Base-by-base conservation (phyloP, 257 asterid species). In the Solanum commersonii region DNA sequence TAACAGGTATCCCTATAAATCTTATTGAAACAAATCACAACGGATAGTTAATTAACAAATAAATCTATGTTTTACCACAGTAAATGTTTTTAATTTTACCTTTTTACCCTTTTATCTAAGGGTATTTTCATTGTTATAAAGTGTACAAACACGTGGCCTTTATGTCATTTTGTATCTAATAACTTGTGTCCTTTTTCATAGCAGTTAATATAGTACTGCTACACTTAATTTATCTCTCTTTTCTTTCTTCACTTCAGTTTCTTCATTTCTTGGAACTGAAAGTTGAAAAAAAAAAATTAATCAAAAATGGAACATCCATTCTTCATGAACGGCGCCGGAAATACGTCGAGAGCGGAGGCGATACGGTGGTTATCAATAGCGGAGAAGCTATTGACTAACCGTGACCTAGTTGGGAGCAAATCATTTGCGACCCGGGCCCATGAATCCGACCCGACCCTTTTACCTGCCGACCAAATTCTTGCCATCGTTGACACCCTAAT, bases 401-500 rank as follows among this genome's bases (percentile, higher is more conserved):
- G 99, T 59, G 98, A 97, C 91, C 90, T 95, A 2, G 84, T 95
- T 40, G 98, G 98, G 0, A 91, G 98, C 95, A 97, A 95, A 89
- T 92, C 99, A 3, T 94, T 96, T 87, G 99, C 99, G 23, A 91
- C 93, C 86, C 98, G 99, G 3, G 99, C 99, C 34, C 95, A 98
- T 44, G 99, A 96, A 82, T 90, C 96, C 85, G 99, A 96, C 95
- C 98, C 98, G 83, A 90, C 93, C 63, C 94, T 95, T 16, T 20
- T 94, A 27, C 94, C 89, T 84, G 98, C 99, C 23, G 98, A 96
- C 90, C 98, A 94, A 91, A 93, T 97, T 81, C 93, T 97, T 5
- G 97, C 98, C 44, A 95, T 97, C 9, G 96, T 91, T 40, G 99
- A 97, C 88, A 96, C 99, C 56, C 94, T 97, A 15, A 89, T 96